These are phyloP conservation scores for Panaeolus cyanescens DNA, from an alignment of 768 basidiomycete genomes.

Conservation along the genomic window DNA sequence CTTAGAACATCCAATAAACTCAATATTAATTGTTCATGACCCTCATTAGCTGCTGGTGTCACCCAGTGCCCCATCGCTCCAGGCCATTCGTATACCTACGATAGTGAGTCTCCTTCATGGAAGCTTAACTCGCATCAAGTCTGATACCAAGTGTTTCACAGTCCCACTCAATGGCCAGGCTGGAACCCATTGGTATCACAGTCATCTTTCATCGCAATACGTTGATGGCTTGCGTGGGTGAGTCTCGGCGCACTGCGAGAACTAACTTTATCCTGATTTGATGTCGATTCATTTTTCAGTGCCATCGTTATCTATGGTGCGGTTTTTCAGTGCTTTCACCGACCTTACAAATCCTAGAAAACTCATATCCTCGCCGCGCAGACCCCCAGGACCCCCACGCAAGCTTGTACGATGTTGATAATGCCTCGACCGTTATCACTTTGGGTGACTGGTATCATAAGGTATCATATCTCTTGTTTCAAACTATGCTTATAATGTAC, in stretches of 20 bases:
- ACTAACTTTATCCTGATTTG: constrained; percentile 18
- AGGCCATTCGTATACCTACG: constrained; percentile 27
- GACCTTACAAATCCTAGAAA: constrained; percentile 27
- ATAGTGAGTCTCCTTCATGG: constrained; percentile 15
- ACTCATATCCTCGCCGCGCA: neutral
- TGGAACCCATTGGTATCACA: constrained; percentile 34
- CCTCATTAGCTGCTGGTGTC: constrained; percentile 20
- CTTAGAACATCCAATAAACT: neutral
- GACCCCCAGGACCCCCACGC: constrained; percentile 7
- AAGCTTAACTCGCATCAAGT: too few relatives aligned
- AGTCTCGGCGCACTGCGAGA: constrained; percentile 37
- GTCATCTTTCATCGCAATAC: constrained; percentile 23
- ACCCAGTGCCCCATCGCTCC: constrained; percentile 33
- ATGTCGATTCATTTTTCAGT: too few relatives aligned
- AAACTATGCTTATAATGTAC: too few relatives aligned
- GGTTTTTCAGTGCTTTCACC: constrained; percentile 42
- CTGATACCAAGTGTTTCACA: neutral
- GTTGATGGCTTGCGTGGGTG: constrained; percentile 26
- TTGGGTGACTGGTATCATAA: constrained; percentile 25
- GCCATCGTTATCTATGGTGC: neutral
- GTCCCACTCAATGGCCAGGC: constrained; percentile 26
- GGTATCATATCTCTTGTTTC: neutral
- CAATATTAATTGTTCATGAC: neutral
- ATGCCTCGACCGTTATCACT: constrained; percentile 37
- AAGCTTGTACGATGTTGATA: constrained; percentile 20